A percentile compares a stretch with the other conserved stretches of the same genome.
Evolutionary conservation across 352 stramenopile species (phyloP).

Genomic region (Phytophthora idaei): DNA sequence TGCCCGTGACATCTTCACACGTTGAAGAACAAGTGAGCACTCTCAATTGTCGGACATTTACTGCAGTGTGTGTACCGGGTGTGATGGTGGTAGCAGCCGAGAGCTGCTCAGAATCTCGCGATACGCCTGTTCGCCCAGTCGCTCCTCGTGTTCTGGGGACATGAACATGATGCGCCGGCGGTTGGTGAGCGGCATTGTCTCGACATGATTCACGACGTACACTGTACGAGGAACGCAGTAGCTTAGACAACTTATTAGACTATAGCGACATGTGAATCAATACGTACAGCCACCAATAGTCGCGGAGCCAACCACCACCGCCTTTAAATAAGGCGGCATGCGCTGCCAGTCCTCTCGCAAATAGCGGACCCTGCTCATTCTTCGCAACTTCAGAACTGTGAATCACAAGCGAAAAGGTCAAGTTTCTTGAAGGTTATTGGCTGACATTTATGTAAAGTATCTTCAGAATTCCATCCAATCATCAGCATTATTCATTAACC

Average conservation of each 20-base stretch:
- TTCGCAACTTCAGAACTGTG: not conserved
- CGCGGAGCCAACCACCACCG: constrained; percentile 29
- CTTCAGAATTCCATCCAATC: constrained; percentile 9
- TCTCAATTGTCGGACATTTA: not conserved
- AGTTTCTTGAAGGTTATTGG: not conserved
- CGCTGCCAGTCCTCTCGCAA: constrained; percentile 43
- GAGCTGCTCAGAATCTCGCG: constrained; percentile 50
- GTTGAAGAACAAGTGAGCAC: not conserved
- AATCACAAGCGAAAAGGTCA: too few species aligned
- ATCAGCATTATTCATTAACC: constrained; percentile 2
- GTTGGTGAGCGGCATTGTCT: constrained; percentile 67
- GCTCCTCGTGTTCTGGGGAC: constrained; percentile 53
- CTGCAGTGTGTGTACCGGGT: constrained; percentile 42
- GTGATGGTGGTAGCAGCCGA: constrained; percentile 46
- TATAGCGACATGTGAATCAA: not conserved
- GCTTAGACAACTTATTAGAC: not conserved
- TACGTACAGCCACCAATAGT: constrained; percentile 39
- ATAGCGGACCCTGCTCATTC: not conserved
- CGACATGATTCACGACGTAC: constrained; percentile 53
- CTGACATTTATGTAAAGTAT: not conserved
- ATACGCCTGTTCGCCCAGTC: constrained; percentile 56
- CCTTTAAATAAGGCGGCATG: constrained; percentile 45
- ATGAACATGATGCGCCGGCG: constrained; percentile 71
- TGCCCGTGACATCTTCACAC: constrained; percentile 54
- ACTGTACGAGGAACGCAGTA: constrained; percentile 10